These are phyloP conservation scores for Silene uniflora DNA, from an alignment of 148 eudicot species.

Conservation along the genomic window DNA sequence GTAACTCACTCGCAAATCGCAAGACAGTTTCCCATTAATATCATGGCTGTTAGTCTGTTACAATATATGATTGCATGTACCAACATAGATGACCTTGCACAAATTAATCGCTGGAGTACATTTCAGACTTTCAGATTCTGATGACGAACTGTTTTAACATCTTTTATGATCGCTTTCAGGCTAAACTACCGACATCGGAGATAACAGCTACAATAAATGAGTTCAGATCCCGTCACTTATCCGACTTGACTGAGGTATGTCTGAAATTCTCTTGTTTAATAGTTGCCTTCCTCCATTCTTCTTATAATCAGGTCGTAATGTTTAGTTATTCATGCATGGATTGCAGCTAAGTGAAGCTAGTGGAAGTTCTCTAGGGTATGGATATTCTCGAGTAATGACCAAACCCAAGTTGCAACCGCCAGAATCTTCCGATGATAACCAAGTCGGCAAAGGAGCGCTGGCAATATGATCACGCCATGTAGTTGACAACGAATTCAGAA, in stretches of 20 bases:
- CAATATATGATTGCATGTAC: too few species aligned
- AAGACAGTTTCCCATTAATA: too few species aligned
- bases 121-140: neutral
- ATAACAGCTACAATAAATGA: slow-evolving; percentile 90
- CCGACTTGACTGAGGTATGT: slow-evolving; percentile 86
- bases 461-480: slow-evolving; percentile 39
- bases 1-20: too few species aligned
- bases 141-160: neutral
- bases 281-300: neutral
- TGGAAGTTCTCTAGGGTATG: slow-evolving; percentile 93
- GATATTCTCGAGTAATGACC: slow-evolving; percentile 61
- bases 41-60: too few species aligned
- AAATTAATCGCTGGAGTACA: neutral
- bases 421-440: slow-evolving; percentile 60
- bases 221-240: slow-evolving; percentile 91
- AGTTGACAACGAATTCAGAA: neutral
- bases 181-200: slow-evolving; percentile 86
- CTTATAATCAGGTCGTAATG: neutral
- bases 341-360: slow-evolving; percentile 85
- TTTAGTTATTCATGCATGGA: neutral
- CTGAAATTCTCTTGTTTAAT: neutral
- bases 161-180: slow-evolving; percentile 39
- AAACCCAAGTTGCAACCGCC: slow-evolving; percentile 62
- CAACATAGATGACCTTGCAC: too few species aligned
- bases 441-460: slow-evolving; percentile 58